Evolutionary conservation across 371 early-diverging fungal species (phyloP).

Genomic region (Basidiobolus heterosporus): DNA sequence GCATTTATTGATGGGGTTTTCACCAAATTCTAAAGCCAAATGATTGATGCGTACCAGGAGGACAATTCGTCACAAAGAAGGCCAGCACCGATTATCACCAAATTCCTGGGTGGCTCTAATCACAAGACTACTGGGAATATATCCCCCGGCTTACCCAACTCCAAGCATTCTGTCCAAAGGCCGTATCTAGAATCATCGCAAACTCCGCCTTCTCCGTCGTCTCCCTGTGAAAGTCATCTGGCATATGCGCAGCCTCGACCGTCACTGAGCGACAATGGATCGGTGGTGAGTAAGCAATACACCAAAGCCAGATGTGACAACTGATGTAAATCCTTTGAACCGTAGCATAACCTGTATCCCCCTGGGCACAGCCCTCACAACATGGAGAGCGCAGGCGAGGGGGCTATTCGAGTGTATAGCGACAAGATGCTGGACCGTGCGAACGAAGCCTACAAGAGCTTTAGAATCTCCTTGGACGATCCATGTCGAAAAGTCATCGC

Average conservation of each 20-base stretch:
- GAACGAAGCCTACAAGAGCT: constrained; percentile 68
- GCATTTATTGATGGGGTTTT: not conserved
- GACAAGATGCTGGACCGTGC: constrained; percentile 18
- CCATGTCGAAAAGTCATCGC: constrained; percentile 72
- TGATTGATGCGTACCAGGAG: not conserved
- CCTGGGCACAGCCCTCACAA: too few relatives aligned
- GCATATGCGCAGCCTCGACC: not conserved
- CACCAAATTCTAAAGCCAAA: constrained; percentile 7
- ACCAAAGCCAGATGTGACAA: constrained; percentile 2
- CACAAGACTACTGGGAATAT: constrained; percentile 3
- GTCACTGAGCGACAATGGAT: not conserved
- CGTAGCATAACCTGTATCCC: too few relatives aligned
- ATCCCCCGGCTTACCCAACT: constrained; percentile 1
- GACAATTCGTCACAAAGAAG: not conserved
- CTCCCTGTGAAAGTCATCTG: constrained; percentile 3
- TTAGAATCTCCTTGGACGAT: constrained; percentile 65
- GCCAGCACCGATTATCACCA: constrained; percentile 13
- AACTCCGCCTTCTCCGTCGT: constrained; percentile 7
- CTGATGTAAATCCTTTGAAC: constrained; percentile 1
- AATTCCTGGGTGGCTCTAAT: constrained; percentile 10
- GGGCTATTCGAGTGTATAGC: not conserved
- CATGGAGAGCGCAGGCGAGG: not conserved
- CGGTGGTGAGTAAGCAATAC: constrained; percentile 11
- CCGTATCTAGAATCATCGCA: constrained; percentile 2
- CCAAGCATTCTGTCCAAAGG: constrained; percentile 1